Evolutionary conservation across 208 protist species (phyloP), one percentile per base, ranked within the genome.

Genomic region (Leishmania mexicana): DNA sequence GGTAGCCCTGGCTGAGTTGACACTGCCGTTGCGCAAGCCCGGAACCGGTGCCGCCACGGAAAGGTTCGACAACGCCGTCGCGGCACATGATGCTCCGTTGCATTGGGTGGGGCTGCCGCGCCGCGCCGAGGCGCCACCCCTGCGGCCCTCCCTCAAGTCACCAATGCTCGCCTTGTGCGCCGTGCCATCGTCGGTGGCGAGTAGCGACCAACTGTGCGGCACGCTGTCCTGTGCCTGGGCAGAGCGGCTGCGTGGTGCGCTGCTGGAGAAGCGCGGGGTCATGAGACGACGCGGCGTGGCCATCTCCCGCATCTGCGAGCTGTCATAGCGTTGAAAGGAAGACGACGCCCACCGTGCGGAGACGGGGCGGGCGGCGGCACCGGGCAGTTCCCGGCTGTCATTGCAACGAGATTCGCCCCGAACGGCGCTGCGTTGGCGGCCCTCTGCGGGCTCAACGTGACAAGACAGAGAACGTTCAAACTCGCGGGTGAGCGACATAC

Each of bases 261-360:
- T 90, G 75, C 62, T 83, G 70, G 72, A 75, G 1, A 83, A 67
- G 42, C 82, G 81, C 53, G 83, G 62, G 71, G 83, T 80, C 19
- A 38, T 49, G 31, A 84, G 76, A 24, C 79, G 80, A 57, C 78
- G 67, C 71, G 86, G 86, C 31, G 85, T 86, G 10, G 76, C 76
- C 82, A 79, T 84, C 67, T 88, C 83, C 8, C 83, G 87, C 58
- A 77, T 67, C 65, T 80, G 67, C 35, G 83, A 75, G 83, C 87
- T 90, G 78, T 90, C 85, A 42, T 73, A 82, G 73, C 87, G 84
- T 24, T 88, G 82, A 57, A 84, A 88, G 40, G 80, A 83, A 28
- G 76, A 76, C 49, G 85, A 80, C 28, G 82, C 67, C n/a, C 80
- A 80, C 3, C 79, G 87, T 11, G 84, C 80, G 49, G 31, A 11